Base-by-base conservation (phyloP, 2,329 filamentous ascomycete genomes). In the Aphanocladium album region DNA sequence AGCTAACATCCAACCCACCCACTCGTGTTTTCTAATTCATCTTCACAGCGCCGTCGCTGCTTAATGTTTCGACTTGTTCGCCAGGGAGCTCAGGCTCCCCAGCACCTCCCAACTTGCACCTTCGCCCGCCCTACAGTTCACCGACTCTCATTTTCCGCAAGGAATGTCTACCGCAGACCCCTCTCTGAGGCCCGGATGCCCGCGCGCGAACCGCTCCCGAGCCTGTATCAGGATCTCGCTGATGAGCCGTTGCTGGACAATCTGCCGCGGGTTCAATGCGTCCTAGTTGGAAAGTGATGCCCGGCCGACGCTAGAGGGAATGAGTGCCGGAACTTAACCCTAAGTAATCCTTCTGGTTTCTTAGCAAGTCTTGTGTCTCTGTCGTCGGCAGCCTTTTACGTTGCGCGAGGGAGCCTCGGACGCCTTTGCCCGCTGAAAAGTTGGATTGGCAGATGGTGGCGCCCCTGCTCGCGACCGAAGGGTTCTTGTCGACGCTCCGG, bases 281-380 rank as follows among this genome's bases (percentile, higher is more conserved):
- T n/a, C 75, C 70, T 49, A 41, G 21, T 47, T 51, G 69, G 70
- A 68, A 67, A 70, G 64, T 71, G 72, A 75, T 73, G 56, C 77
- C 76, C 73, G 74, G 69, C 45, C 65, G 60, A 66, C 66, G n/a
- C 72, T 70, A 78, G 77, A 76, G 83, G 82, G 84, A 88, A 85
- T 80, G 80, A 79, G 76, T 79, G 77, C 88, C 87, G 91, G 90
- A 93, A 93, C 90, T 93, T 96, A 96, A 96, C 93, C 93, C 93
- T 96, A 96, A 89, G 83, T 72, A 75, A 79, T 86, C 25, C 17
- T 51, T 58, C 56, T 89, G 89, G 90, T 85, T 83, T 73, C 68
- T 64, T 23, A 49, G 8, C 33, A 60, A 90, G 89, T 82, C 70
- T 92, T 89, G 86, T 85, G 85, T 37, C 41, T 39, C 21, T 54